A percentile compares a stretch with the other conserved stretches of the same genome.
These are phyloP conservation scores for Kwoniella sp. DNA, from an alignment of 768 basidiomycete species.

Conservation along the genomic window DNA sequence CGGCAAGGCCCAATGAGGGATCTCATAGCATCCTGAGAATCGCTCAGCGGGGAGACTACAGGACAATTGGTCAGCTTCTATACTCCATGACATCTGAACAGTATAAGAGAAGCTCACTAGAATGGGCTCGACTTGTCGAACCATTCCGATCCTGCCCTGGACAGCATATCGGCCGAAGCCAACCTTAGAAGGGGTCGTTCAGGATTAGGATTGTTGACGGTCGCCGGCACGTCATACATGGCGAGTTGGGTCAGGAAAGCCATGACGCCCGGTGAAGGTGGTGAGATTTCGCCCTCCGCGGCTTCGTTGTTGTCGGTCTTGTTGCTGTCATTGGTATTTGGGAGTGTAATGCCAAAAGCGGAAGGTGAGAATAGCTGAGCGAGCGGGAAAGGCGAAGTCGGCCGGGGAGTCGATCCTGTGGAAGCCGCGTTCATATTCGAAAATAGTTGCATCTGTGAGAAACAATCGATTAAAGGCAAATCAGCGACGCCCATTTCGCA, in stretches of 20 bases:
- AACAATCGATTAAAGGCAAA: neutral
- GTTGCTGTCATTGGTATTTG: slow-evolving; percentile 10
- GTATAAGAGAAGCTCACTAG: slow-evolving; percentile 39
- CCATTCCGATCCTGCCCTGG: slow-evolving; percentile 37
- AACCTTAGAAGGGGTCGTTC: slow-evolving; percentile 53
- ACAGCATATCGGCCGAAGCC: slow-evolving; percentile 18
- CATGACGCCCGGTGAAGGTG: slow-evolving; percentile 23
- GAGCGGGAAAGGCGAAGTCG: slow-evolving; percentile 37
- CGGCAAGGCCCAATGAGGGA: slow-evolving; percentile 56
- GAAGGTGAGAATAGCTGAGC: slow-evolving; percentile 44
- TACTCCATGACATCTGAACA: neutral
- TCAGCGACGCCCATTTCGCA: neutral
- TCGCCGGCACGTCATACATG: slow-evolving; percentile 39
- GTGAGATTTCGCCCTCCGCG: slow-evolving; percentile 2
- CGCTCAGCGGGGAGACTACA: slow-evolving; percentile 49
- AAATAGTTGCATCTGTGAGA: slow-evolving; percentile 18
- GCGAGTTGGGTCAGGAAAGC: slow-evolving; percentile 37
- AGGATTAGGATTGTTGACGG: slow-evolving; percentile 42
- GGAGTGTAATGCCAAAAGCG: slow-evolving; percentile 20
- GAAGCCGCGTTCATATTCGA: slow-evolving; percentile 5
- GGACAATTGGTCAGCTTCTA: neutral
- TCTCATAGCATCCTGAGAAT: slow-evolving; percentile 54
- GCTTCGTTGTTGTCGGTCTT: slow-evolving; percentile 11
- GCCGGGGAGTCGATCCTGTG: slow-evolving; percentile 20
- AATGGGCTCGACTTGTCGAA: slow-evolving; percentile 45